Percentiles rank a stretch among this genome's conserved stretches.
phyloP scores from a whole-genome alignment of 768 basidiomycete species.

The Rhodotorula toruloides region DNA sequence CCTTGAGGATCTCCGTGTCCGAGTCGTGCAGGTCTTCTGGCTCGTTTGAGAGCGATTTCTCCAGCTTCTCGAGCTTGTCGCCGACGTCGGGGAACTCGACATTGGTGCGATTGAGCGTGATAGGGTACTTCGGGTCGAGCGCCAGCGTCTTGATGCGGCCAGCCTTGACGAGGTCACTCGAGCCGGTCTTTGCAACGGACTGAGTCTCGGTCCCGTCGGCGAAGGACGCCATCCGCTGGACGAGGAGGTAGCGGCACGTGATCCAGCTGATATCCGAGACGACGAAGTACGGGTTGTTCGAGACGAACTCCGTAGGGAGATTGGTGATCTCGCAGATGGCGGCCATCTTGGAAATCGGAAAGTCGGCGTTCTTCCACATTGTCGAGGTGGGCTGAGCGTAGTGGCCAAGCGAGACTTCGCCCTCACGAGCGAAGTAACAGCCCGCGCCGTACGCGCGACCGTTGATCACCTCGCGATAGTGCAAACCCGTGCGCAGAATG shows the following conservation, averaged over 20 bases:
- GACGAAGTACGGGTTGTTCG: conserved; percentile 54
- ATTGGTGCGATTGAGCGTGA: conserved; percentile 46
- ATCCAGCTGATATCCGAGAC: conserved; percentile 65
- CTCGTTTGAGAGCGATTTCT: conserved; percentile 38
- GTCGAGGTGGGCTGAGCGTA: conserved; percentile 43
- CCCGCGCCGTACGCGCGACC: conserved; percentile 63
- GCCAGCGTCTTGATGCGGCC: conserved; percentile 6
- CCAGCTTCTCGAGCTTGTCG: conserved; percentile 55
- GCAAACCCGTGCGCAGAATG: conserved; percentile 62
- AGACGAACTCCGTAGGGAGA: conserved; percentile 57
- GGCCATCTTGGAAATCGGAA: conserved; percentile 53
- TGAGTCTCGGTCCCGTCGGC: not conserved
- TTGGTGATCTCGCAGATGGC: conserved; percentile 67
- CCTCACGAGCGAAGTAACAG: conserved; percentile 50
- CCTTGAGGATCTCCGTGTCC: conserved; percentile 32
- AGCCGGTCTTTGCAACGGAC: not conserved
- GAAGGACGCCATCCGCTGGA: conserved; percentile 47
- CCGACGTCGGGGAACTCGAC: conserved; percentile 60
- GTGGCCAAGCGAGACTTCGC: conserved; percentile 12
- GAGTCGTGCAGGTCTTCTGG: conserved; percentile 30
- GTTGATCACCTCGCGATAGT: conserved; percentile 57
- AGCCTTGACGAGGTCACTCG: not conserved
- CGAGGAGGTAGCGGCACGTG: conserved; percentile 60
- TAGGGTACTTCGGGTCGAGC: conserved; percentile 54
- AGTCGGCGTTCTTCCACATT: conserved; percentile 54